Conservation (phyloP, 2,329 filamentous ascomycete genomes). For the Rasamsonia emersonii region DNA sequence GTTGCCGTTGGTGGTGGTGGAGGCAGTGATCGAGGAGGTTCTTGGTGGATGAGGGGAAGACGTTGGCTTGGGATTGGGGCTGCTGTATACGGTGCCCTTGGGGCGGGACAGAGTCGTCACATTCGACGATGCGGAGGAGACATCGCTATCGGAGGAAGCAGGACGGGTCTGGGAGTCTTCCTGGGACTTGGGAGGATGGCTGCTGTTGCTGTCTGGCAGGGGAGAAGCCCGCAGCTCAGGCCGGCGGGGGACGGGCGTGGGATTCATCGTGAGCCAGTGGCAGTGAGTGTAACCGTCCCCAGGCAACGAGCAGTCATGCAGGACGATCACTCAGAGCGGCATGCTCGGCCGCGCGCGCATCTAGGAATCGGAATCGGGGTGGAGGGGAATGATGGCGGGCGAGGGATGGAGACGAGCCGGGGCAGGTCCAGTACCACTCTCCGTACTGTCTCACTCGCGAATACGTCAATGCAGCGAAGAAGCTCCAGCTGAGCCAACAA, state of each 20-base stretch:
- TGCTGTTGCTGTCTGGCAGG: slow-evolving; percentile 4
- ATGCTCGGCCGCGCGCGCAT: slow-evolving; percentile 1
- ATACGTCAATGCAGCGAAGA: too few species aligned
- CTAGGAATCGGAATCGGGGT: slow-evolving; percentile 5
- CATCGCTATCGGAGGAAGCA: slow-evolving; percentile 38
- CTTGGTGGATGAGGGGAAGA: slow-evolving; percentile 19
- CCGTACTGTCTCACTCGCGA: too few species aligned
- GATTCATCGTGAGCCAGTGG: slow-evolving; percentile 7
- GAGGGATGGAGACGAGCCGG: too few species aligned
- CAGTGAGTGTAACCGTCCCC: slow-evolving; percentile 5
- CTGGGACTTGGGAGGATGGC: slow-evolving; percentile 1
- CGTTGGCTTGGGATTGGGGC: slow-evolving; percentile 18
- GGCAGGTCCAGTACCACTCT: too few species aligned
- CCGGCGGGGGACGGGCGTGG: slow-evolving; percentile 6
- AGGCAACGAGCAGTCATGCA: slow-evolving; percentile 7
- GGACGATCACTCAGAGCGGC: slow-evolving; percentile 3
- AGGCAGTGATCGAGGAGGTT: slow-evolving; percentile 16
- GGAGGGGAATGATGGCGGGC: background rate
- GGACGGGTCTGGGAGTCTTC: slow-evolving; percentile 19
- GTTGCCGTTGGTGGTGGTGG: slow-evolving; percentile 24
- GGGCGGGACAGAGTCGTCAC: slow-evolving; percentile 35
- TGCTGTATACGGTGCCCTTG: slow-evolving; percentile 29
- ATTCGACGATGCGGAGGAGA: slow-evolving; percentile 36
- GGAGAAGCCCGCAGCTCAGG: slow-evolving; percentile 7
- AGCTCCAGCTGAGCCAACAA: too few species aligned